Evolutionary conservation across 495 filamentous ascomycete genomes (phyloP), one percentile per base, ranked within the genome.

Genomic region (Clohesyomyces aquaticus): DNA sequence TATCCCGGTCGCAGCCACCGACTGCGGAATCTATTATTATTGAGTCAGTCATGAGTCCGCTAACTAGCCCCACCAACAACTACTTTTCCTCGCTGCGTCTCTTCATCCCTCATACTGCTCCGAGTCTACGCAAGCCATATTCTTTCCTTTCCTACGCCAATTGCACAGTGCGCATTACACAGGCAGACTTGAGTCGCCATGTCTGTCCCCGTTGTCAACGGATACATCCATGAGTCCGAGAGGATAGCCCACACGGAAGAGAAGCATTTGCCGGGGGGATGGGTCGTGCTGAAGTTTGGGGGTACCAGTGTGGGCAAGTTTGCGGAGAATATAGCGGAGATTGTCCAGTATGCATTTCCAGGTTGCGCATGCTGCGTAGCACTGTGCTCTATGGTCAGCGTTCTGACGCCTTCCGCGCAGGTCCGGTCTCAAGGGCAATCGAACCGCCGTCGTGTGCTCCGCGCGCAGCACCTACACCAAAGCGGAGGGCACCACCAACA

Each of bases 391-490:
- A n/a, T n/a, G n/a, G n/a, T n/a, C n/a, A n/a, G n/a, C n/a, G n/a
- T n/a, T n/a, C n/a, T n/a, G n/a, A n/a, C n/a, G n/a, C n/a, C n/a
- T n/a, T 50, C 19, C 56, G 71, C 25, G 3, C 66, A 96, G 91
- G 72, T 79, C 85, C 23, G 85, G 84, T 72, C 79, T 94, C 45
- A 74, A 76, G 26, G 78, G 84, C 32, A 82, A 90, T 61, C 85
- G 83, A 71, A 85, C 96, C 59, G 93, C 88, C 35, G 87, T 97
- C 42, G 91, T 98, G 25, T 97, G 94, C 71, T 98, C 94, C 43
- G 94, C 94, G 21, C 78, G 92, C 73, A 96, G 91, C 74, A 93
- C 88, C 56, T 88, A 87, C 59, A 93, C 90, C 68, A 98, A 98
- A 75, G 83, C 83, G 27, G 90, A 93, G 59, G 93, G 93, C 53